Percentiles rank a stretch among this genome's conserved stretches.
Conservation (phyloP, 306 rosid species). For the Cicer cuneatum region DNA sequence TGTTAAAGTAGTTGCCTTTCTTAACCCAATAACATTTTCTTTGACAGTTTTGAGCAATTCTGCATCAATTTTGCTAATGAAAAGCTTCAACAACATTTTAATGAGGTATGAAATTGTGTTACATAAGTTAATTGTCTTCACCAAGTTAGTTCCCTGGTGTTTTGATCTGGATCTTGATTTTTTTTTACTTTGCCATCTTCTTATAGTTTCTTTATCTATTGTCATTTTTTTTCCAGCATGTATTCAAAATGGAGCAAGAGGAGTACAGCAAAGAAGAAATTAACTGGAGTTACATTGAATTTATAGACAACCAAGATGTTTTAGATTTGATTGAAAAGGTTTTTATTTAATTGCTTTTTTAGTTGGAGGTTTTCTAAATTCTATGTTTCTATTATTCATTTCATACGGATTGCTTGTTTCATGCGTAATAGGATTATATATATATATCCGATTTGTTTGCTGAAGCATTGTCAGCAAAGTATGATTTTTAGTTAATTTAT, state of each 20-base stretch:
- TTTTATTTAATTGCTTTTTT: slow-evolving; percentile 32
- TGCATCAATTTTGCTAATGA: slow-evolving; percentile 99
- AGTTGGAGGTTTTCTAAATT: slow-evolving; percentile 24
- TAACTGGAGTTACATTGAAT: slow-evolving; percentile 98
- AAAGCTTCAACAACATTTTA: slow-evolving; percentile 98
- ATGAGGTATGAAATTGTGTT: slow-evolving; percentile 66
- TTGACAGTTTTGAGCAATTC: slow-evolving; percentile 95
- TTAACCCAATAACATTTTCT: slow-evolving; percentile 34
- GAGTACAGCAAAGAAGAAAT: slow-evolving; percentile 95
- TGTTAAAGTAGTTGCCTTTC: slow-evolving; percentile 14
- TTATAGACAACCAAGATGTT: slow-evolving; percentile 97
- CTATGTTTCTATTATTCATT: not conserved
- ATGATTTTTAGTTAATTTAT: slow-evolving; percentile 7
- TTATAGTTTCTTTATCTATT: slow-evolving; percentile 29
- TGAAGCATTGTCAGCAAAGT: slow-evolving; percentile 20
- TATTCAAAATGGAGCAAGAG: slow-evolving; percentile 99
- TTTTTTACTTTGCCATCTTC: slow-evolving; percentile 2
- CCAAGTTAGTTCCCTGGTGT: slow-evolving; percentile 25
- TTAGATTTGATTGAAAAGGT: slow-evolving; percentile 98
- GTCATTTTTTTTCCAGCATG: slow-evolving; percentile 70
- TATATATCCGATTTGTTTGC: slow-evolving; percentile 4
- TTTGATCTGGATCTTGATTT: slow-evolving; percentile 26
- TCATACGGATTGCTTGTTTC: slow-evolving; percentile 30
- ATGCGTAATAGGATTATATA: slow-evolving; percentile 31
- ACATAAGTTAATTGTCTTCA: slow-evolving; percentile 7